Base-by-base conservation (phyloP, 768 basidiomycete species). In the Suillus bovinus region DNA sequence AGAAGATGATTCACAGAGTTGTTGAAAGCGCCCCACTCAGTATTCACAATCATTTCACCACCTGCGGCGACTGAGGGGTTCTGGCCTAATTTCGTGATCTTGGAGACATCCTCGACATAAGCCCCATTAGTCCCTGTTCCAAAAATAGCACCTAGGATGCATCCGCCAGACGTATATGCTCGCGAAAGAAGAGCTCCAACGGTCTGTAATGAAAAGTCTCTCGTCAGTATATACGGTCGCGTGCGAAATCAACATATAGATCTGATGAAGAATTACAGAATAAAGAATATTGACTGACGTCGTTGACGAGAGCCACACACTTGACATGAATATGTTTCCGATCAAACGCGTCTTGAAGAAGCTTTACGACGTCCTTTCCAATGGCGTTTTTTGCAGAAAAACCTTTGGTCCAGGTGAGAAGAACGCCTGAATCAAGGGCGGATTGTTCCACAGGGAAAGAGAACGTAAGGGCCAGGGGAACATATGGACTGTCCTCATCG, bases 41-140 rank as follows among this genome's bases (percentile, higher is more conserved):
- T 93, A 78, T 99, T 99, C 61, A 99, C 86, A 60, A 98, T 84
- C 97, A 99, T 99, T 66, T 84, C 77, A 22, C 88, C 91, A 5
- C 87, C 89, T 36, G 84, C 79, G 10, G 81, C 77, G 11, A 80
- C 84, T 7, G 82, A 85, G 29, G 85, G 78, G 47, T 77, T 81
- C 60, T 91, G 86, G 20, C 84, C 85, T 9, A 97, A 81, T 75
- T 99, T 99, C 44, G 81, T 86, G 71, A 99, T 88, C 57, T 93
- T 94, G 57, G 84, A 81, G 34, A 95, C 79, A 67, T 91, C 83
- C 74, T 99, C 96, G 55, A 99, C 85, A 76, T 97, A 99, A 13
- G 97, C 97, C 34, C 97, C 97, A 71, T 99, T 99, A 6, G 97
- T 99, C 20, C 97, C 97, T 0, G 97, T 99, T 29, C 97, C 97